Evolutionary conservation across 2,329 filamentous ascomycete genomes (phyloP).

Genomic region (Alternaria tenuissima): DNA sequence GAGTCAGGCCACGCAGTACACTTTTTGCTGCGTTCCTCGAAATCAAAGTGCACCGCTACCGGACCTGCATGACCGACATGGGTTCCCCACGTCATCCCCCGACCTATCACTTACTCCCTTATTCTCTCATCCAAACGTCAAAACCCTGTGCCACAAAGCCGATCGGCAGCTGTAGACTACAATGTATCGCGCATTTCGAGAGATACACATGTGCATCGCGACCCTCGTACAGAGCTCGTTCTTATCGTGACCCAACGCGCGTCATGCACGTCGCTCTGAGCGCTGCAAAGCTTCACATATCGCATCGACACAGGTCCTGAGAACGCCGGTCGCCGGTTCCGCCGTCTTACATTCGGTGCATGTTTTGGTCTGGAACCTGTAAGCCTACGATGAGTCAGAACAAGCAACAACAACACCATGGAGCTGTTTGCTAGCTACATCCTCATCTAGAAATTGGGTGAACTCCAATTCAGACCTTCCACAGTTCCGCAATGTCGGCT

Average conservation of each 20-base stretch:
- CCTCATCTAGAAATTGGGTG: not conserved
- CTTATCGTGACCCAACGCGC: not conserved
- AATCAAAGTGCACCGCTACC: constrained; percentile 21
- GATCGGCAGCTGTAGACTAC: not conserved
- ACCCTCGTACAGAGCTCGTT: not conserved
- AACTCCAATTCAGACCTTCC: not conserved
- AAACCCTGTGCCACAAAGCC: not conserved
- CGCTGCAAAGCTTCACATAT: not conserved
- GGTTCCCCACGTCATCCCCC: constrained; percentile 17
- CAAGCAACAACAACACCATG: not conserved
- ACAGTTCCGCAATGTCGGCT: not conserved
- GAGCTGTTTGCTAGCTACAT: not conserved
- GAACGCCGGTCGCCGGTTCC: not conserved
- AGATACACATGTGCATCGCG: not conserved
- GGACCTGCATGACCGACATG: constrained; percentile 21
- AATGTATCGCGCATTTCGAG: not conserved
- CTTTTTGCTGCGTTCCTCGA: constrained; percentile 15
- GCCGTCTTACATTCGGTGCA: not conserved
- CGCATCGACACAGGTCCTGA: not conserved
- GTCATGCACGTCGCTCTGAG: not conserved
- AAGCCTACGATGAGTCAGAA: constrained; percentile 2
- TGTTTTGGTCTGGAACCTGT: not conserved
- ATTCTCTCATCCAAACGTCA: not conserved
- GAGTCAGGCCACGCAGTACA: constrained; percentile 8
- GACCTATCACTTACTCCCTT: not conserved